A percentile compares a stretch with the other conserved stretches of the same genome.
These are phyloP conservation scores for Cercospora citrullina DNA, from an alignment of 2,329 filamentous ascomycete genomes.

Conservation along the genomic window DNA sequence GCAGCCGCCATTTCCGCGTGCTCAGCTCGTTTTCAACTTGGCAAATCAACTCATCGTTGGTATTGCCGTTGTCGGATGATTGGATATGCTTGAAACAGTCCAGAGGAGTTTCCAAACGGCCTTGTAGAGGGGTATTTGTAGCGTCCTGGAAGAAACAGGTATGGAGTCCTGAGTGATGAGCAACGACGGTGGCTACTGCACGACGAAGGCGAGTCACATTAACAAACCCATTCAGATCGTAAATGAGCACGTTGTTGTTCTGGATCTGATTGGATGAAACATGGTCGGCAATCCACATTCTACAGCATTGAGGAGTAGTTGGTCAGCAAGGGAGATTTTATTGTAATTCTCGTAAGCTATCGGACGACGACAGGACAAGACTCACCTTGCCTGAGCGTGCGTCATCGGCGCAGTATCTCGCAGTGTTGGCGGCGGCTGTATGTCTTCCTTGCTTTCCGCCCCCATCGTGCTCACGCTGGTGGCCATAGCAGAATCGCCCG, in stretches of 20 bases:
- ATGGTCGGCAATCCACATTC: constrained; percentile 24
- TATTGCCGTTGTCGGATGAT: neutral
- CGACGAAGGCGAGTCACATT: constrained; percentile 22
- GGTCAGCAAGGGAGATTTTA: constrained; percentile 10
- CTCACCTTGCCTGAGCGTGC: constrained; percentile 27
- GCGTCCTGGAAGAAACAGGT: constrained; percentile 26
- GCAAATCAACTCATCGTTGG: neutral
- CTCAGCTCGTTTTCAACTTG: constrained; percentile 10
- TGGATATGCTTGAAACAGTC: constrained; percentile 22
- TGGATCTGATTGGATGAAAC: constrained; percentile 18
- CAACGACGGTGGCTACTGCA: constrained; percentile 16
- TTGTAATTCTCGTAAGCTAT: constrained; percentile 2
- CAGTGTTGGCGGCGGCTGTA: constrained; percentile 9
- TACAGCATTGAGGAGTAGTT: constrained; percentile 3
- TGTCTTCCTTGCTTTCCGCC: constrained; percentile 2
- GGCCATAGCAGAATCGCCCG: constrained; percentile 10
- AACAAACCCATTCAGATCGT: constrained; percentile 19
- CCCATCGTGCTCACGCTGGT: constrained; percentile 19
- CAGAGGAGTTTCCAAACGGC: constrained; percentile 17
- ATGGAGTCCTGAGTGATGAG: constrained; percentile 22
- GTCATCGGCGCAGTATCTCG: constrained; percentile 22
- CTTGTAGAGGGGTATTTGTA: constrained; percentile 20
- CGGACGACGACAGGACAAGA: constrained; percentile 18
- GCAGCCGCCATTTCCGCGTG: constrained; percentile 19
- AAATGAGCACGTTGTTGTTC: constrained; percentile 23